Evolutionary conservation across 1,139 yeast genomes (phyloP), one percentile per base, ranked within the genome.

Genomic region (Blastobotrys apis): DNA sequence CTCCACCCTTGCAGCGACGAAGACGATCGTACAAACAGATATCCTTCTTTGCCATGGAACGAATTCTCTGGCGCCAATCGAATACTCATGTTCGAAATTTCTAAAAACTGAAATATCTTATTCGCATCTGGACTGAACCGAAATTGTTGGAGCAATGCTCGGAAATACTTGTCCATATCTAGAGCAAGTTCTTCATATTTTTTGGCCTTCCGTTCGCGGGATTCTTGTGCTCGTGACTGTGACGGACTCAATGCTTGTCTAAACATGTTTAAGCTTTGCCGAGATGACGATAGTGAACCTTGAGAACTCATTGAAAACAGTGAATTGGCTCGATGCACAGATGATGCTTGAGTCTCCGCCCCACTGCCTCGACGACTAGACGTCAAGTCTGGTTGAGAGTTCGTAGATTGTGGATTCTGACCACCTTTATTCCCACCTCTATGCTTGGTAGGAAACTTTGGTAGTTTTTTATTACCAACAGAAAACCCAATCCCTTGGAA

Each of bases 1-100:
- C 95, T 74, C 98, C 98, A 92, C 2, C 97, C 97, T 62, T 86
- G 95, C 0, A 88, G 74, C 50, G 78, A 79, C 0, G 97, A 92
- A 1, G 88, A 78, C 0, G 96, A 83, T 17, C 90, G 79, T 37
- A 88, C 76, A 49, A 84, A 79, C 46, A 92, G 67, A 43, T 79
- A 77, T 3, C 98, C 98, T 65, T 92, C 97, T 57, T 90, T 92
- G 1, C 98, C 95, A 47, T 77, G 80, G 57, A 73, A 84, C 0
- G 88, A 84, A 20, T 79, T 77, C 62, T 92, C 97, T 52, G 87
- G 83, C 44, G 94, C 83, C 37, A 92, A 69, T 39, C 90, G 70
- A 19, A 94, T 79, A 9, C 95, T 86, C 55, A 92, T 77, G 1
- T 95, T 95, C 0, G 97, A 87, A 16, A 92, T 68, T 58, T 92